Evolutionary conservation across 1,284 basidiomycete species (phyloP).

Genomic region (Rhizoctonia solani): DNA sequence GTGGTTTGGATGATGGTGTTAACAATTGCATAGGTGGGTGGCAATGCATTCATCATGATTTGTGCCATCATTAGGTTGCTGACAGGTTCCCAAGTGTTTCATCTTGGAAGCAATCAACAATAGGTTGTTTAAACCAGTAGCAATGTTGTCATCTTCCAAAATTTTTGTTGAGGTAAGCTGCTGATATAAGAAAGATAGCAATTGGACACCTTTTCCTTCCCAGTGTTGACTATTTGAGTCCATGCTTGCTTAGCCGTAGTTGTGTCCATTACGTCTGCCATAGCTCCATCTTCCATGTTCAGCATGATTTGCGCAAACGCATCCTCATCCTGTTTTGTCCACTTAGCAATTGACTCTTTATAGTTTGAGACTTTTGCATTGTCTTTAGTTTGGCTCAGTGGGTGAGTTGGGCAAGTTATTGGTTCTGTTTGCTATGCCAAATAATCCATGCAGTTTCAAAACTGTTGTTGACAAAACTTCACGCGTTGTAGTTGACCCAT

Average conservation of each 20-base stretch:
- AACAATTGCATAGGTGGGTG: neutral
- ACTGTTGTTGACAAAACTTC: too few relatives aligned
- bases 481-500: too few relatives aligned
- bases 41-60: too few relatives aligned
- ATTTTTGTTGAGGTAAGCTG: neutral
- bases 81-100: too few relatives aligned
- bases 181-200: constrained; percentile 5
- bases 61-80: too few relatives aligned
- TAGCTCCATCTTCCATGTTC: constrained; percentile 1
- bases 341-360: too few relatives aligned
- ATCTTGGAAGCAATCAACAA: too few relatives aligned
- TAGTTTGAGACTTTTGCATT: too few relatives aligned
- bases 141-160: neutral
- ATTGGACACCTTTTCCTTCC: constrained; percentile 18
- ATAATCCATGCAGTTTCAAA: too few relatives aligned
- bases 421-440: too few relatives aligned
- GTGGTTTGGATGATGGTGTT: neutral
- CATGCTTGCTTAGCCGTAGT: neutral
- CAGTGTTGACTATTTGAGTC: constrained; percentile 2
- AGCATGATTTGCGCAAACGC: neutral
- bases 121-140: neutral
- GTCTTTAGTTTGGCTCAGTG: too few relatives aligned
- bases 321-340: constrained; percentile 40
- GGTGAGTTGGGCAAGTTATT: too few relatives aligned
- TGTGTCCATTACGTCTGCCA: constrained; percentile 12